These are phyloP conservation scores for Taphrina pruni DNA, from an alignment of 1,139 yeast genomes.

Conservation along the genomic window DNA sequence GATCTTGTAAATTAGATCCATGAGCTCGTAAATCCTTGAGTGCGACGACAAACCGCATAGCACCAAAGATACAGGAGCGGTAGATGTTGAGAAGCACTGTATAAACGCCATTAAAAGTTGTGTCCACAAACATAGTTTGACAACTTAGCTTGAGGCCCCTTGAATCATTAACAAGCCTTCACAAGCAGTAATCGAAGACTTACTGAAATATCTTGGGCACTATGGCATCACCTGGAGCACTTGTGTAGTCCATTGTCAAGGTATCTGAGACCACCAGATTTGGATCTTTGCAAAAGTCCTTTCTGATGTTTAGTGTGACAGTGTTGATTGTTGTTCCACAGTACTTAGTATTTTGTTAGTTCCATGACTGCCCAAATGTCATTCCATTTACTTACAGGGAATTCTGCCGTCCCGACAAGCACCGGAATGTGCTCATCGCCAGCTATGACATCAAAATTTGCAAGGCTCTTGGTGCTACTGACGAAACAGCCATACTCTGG, in stretches of 20 bases:
- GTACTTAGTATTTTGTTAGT: constrained; percentile 32
- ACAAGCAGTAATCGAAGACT: not conserved
- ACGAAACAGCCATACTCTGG: constrained; percentile 65
- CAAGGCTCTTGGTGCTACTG: constrained; percentile 63
- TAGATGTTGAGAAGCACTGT: constrained; percentile 45
- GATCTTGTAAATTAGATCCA: not conserved
- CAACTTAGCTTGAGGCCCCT: constrained; percentile 37
- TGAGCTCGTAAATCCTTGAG: not conserved
- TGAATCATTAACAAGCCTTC: constrained; percentile 23
- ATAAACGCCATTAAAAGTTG: constrained; percentile 42
- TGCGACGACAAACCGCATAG: constrained; percentile 43
- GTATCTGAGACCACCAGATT: constrained; percentile 38
- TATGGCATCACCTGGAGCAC: constrained; percentile 41
- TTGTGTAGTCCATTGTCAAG: constrained; percentile 43
- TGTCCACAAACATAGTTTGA: constrained; percentile 42
- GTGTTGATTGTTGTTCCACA: constrained; percentile 46
- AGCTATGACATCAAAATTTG: constrained; percentile 48
- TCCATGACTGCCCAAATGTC: too few relatives aligned
- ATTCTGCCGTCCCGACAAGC: constrained; percentile 32
- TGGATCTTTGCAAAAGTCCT: constrained; percentile 43
- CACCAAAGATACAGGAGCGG: constrained; percentile 44
- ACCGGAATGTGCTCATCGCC: constrained; percentile 33
- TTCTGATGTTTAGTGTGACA: constrained; percentile 43
- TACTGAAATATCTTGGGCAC: constrained; percentile 41
- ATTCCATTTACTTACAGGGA: constrained; percentile 17